These are phyloP conservation scores for Perkinsus marinus DNA, from an alignment of 169 alveolate species.

Conservation along the genomic window DNA sequence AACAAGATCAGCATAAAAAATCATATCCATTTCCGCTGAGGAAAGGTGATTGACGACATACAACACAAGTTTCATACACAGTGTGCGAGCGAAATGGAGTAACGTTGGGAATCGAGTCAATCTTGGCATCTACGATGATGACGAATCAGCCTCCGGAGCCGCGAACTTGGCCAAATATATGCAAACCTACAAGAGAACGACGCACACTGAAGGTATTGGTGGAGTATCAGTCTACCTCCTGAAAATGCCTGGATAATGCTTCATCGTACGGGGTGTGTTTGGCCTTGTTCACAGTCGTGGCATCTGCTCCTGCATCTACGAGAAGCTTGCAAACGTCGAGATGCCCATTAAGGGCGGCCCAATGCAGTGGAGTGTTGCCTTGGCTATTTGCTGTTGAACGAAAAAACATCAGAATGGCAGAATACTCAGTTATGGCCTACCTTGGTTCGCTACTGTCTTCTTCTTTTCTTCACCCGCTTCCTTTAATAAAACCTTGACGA, in stretches of 20 bases:
- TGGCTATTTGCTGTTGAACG: background rate
- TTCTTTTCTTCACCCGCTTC: background rate
- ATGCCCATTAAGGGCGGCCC: background rate
- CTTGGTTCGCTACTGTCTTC: no score
- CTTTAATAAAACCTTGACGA: background rate
- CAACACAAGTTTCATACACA: no score
- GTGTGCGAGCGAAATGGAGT: no score
- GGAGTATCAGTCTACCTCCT: background rate
- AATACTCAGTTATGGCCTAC: background rate
- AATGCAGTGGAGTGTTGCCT: background rate
- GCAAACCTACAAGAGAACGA: background rate
- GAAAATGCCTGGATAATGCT: background rate
- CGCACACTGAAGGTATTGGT: background rate
- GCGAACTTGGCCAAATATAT: background rate
- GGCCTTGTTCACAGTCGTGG: background rate
- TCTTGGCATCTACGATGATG: background rate
- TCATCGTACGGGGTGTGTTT: background rate
- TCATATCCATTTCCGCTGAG: no score
- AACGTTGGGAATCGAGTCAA: background rate
- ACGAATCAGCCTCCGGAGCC: background rate
- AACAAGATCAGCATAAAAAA: no score
- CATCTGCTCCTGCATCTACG: background rate
- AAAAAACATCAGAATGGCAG: background rate
- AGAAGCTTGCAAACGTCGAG: background rate
- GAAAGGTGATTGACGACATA: no score